Evolutionary conservation across 1,139 yeast species (phyloP).

Genomic region (Pichia sp.): DNA sequence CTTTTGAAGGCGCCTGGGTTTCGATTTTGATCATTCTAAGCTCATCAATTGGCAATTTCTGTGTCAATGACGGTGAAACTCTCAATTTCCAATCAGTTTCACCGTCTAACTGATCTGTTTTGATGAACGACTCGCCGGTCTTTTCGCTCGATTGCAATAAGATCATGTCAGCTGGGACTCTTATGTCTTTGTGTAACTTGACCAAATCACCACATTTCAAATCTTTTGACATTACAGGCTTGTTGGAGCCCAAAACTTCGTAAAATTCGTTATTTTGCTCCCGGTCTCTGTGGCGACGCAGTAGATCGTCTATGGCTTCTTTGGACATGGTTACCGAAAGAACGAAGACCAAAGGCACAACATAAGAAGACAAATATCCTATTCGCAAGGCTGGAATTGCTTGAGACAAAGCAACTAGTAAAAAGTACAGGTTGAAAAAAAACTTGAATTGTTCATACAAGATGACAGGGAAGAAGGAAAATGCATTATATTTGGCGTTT

Average conservation of each 20-base stretch:
- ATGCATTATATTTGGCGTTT: slow-evolving; percentile 88
- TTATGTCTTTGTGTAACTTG: slow-evolving; percentile 67
- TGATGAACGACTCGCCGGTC: slow-evolving; percentile 84
- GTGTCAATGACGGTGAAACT: slow-evolving; percentile 68
- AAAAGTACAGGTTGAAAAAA: slow-evolving; percentile 87
- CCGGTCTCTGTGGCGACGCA: slow-evolving; percentile 79
- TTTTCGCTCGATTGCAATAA: slow-evolving; percentile 75
- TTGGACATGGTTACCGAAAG: slow-evolving; percentile 87
- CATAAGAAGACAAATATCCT: slow-evolving; percentile 87
- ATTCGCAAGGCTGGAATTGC: slow-evolving; percentile 85
- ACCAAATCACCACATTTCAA: slow-evolving; percentile 84
- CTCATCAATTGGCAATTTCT: slow-evolving; percentile 39
- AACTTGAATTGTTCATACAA: slow-evolving; percentile 95
- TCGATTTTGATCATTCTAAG: slow-evolving; percentile 43
- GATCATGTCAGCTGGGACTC: slow-evolving; percentile 91
- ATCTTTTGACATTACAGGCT: slow-evolving; percentile 50
- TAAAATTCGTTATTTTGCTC: slow-evolving; percentile 83
- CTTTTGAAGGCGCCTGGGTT: slow-evolving; percentile 73
- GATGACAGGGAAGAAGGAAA: slow-evolving; percentile 81
- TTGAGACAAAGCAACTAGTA: slow-evolving; percentile 90
- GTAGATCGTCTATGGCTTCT: slow-evolving; percentile 91
- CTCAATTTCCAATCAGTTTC: slow-evolving; percentile 98
- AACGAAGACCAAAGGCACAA: slow-evolving; percentile 92
- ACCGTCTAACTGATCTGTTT: slow-evolving; percentile 97
- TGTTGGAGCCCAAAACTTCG: slow-evolving; percentile 52